A percentile compares a stretch with the other conserved stretches of the same genome.
These are phyloP conservation scores for Pseudogymnoascus sp. DNA, from an alignment of 2,329 filamentous ascomycete species.

Conservation along the genomic window DNA sequence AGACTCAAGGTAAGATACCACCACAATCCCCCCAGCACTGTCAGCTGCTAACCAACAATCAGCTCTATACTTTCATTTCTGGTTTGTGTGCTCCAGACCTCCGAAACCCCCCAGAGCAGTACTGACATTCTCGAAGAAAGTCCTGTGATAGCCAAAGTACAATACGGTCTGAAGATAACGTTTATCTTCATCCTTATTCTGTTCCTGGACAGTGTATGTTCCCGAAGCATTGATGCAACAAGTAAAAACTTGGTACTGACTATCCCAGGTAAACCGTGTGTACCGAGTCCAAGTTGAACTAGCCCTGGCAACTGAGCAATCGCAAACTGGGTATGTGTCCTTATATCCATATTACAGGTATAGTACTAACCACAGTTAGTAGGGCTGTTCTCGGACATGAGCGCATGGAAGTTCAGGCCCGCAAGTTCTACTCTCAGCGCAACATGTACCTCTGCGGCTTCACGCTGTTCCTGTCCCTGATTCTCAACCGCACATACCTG, in stretches of 20 bases:
- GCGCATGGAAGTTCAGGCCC: slow-evolving; percentile 95
- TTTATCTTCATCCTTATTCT: slow-evolving; percentile 99
- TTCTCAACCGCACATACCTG: slow-evolving; percentile 97
- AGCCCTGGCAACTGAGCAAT: slow-evolving; percentile 58
- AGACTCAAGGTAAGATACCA: slow-evolving; percentile 58
- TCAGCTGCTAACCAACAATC: neutral
- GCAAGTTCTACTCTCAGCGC: slow-evolving; percentile 99
- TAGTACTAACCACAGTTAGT: slow-evolving; percentile 23
- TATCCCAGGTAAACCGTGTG: slow-evolving; percentile 55
- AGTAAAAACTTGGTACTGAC: neutral
- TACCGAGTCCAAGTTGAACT: slow-evolving; percentile 94
- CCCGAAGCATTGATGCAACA: neutral
- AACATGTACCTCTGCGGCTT: slow-evolving; percentile 99
- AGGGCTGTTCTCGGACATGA: slow-evolving; percentile 76
- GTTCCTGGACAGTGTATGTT: slow-evolving; percentile 88
- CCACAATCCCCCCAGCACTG: neutral
- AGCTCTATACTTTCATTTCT: slow-evolving; percentile 10
- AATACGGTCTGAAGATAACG: slow-evolving; percentile 97
- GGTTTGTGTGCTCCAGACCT: neutral
- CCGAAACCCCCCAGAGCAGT: slow-evolving; percentile 14
- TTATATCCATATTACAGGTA: neutral
- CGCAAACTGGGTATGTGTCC: slow-evolving; percentile 15
- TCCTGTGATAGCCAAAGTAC: slow-evolving; percentile 71
- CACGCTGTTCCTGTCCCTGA: slow-evolving; percentile 96
- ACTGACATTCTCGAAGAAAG: slow-evolving; percentile 23